phyloP scores from a whole-genome alignment of 768 basidiomycete genomes.

The Ramaria sp. region DNA sequence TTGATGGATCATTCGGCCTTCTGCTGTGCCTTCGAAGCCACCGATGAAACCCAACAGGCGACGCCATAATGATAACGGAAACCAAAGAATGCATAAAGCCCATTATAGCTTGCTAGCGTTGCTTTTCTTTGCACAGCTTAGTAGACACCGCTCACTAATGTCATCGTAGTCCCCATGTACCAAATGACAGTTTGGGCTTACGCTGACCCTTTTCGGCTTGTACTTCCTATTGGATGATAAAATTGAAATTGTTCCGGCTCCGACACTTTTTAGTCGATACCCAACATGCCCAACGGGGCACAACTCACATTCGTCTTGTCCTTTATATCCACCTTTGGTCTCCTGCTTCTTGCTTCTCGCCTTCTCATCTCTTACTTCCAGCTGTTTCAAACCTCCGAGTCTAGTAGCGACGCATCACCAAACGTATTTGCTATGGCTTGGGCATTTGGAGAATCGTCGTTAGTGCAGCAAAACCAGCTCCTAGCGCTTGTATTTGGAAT shows the following conservation, averaged over 20 bases:
- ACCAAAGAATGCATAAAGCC: no score
- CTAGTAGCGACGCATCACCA: conserved; percentile 10
- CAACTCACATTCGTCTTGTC: conserved; percentile 48
- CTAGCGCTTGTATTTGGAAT: conserved; percentile 42
- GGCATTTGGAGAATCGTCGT: neutral
- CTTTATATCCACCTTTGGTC: conserved; percentile 33
- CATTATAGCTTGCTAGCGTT: no score
- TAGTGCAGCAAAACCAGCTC: conserved; percentile 28
- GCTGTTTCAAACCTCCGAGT: conserved; percentile 44
- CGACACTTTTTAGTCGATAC: no score
- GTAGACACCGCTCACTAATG: no score
- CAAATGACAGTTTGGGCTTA: no score
- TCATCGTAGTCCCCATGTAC: no score
- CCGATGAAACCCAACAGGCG: conserved; percentile 24
- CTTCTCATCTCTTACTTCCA: conserved; percentile 44
- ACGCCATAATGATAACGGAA: neutral
- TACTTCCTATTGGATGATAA: no score
- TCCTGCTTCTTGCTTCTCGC: conserved; percentile 35
- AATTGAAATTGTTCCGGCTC: no score
- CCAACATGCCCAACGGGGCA: conserved; percentile 50
- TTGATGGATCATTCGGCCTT: conserved; percentile 70
- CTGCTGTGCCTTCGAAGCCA: conserved; percentile 79
- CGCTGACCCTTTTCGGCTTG: no score
- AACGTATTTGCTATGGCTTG: conserved; percentile 11
- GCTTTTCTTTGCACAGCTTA: no score